Conservation (phyloP, 208 protist species). For the Novymonas esmeraldas region DNA sequence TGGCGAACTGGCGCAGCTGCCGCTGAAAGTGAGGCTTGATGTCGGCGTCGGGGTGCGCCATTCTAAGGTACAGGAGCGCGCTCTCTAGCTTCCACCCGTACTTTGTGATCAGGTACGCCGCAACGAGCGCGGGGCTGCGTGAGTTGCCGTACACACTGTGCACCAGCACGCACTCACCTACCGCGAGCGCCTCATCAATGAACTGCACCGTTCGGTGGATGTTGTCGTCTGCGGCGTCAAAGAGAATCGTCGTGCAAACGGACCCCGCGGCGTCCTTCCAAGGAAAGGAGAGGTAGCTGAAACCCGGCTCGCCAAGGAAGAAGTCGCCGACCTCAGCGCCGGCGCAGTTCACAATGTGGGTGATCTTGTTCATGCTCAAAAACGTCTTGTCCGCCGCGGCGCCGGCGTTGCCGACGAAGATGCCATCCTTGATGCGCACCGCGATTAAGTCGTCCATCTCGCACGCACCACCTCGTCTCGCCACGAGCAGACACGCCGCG, state of each 20-base stretch:
- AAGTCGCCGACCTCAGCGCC: slow-evolving; percentile 84
- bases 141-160: slow-evolving; percentile 86
- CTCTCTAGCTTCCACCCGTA: slow-evolving; percentile 92
- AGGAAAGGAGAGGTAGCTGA: slow-evolving; percentile 91
- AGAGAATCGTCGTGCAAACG: slow-evolving; percentile 80
- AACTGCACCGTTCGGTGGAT: slow-evolving; percentile 75
- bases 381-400: slow-evolving; percentile 89
- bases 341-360: slow-evolving; percentile 92
- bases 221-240: slow-evolving; percentile 86
- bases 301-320: slow-evolving; percentile 69
- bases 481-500: neutral
- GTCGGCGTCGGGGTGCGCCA: slow-evolving; percentile 87
- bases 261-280: slow-evolving; percentile 85
- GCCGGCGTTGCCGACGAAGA: slow-evolving; percentile 90
- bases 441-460: slow-evolving; percentile 74
- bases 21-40: slow-evolving; percentile 93
- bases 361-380: slow-evolving; percentile 92
- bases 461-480: neutral
- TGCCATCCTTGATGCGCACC: slow-evolving; percentile 91
- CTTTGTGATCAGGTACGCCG: slow-evolving; percentile 92
- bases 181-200: slow-evolving; percentile 84
- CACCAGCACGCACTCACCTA: slow-evolving; percentile 89
- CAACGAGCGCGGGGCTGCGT: slow-evolving; percentile 79
- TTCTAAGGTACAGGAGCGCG: slow-evolving; percentile 80
- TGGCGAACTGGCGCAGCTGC: slow-evolving; percentile 89